phyloP scores from a whole-genome alignment of 2,329 filamentous ascomycete genomes.

The Clarireedia paspali region DNA sequence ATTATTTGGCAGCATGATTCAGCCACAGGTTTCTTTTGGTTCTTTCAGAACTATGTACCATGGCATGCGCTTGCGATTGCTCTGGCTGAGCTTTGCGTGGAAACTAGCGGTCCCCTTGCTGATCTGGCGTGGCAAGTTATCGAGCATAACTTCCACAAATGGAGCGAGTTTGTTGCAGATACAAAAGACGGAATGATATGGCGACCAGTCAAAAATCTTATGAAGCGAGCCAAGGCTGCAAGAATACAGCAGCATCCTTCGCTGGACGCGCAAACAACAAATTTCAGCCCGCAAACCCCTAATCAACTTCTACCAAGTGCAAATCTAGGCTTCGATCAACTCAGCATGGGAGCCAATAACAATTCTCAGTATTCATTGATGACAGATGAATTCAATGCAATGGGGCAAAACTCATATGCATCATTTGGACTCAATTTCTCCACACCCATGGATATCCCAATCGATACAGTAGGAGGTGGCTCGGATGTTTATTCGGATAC shows the following conservation, averaged over 20 bases:
- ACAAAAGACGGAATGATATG: slow-evolving; percentile 42
- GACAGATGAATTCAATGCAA: not conserved
- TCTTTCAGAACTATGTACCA: slow-evolving; percentile 43
- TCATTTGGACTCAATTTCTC: not conserved
- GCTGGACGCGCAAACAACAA: not conserved
- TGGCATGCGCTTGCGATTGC: slow-evolving; percentile 49
- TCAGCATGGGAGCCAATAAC: not conserved
- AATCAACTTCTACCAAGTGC: not conserved
- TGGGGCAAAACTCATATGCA: not conserved
- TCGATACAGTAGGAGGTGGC: not conserved
- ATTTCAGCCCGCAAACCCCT: not conserved
- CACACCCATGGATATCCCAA: not conserved
- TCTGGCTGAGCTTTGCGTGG: slow-evolving; percentile 43
- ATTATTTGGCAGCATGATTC: slow-evolving; percentile 10
- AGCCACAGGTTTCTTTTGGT: slow-evolving; percentile 38
- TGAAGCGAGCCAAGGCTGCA: slow-evolving; percentile 40
- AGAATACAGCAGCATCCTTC: slow-evolving; percentile 4
- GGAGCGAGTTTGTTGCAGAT: slow-evolving; percentile 41
- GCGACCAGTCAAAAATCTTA: slow-evolving; percentile 45
- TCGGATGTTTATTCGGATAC: slow-evolving; percentile 1
- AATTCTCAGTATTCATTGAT: not conserved
- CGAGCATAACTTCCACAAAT: slow-evolving; percentile 37
- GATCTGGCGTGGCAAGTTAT: slow-evolving; percentile 40
- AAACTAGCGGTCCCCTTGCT: slow-evolving; percentile 28
- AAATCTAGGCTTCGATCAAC: not conserved